Conservation (phyloP, 2,329 filamentous ascomycete genomes). For the Claviceps lovelessii region DNA sequence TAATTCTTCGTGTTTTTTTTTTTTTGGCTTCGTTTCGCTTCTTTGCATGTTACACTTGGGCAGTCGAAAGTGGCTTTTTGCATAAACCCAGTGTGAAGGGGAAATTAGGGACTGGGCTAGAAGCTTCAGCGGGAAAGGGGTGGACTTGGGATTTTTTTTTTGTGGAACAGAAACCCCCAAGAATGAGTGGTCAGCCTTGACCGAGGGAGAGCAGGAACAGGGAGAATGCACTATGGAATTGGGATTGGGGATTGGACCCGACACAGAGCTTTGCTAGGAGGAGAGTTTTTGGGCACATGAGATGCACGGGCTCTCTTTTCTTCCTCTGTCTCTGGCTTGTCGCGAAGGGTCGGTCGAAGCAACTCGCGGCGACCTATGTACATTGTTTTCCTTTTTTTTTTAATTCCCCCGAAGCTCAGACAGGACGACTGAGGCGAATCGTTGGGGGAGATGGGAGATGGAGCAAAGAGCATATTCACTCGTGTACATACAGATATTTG, state of each 20-base stretch:
- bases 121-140: slow-evolving; percentile 1
- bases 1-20: no score
- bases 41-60: slow-evolving; percentile 12
- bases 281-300: not conserved
- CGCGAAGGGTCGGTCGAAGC: slow-evolving; percentile 6
- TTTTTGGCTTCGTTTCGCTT: slow-evolving; percentile 9
- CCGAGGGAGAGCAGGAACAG: not conserved
- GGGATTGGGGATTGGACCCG: not conserved
- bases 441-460: slow-evolving; percentile 1
- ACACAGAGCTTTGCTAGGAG: not conserved
- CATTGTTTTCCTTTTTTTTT: slow-evolving; percentile 15
- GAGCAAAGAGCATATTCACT: not conserved
- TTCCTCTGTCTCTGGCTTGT: not conserved
- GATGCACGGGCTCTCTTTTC: not conserved
- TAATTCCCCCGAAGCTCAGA: not conserved
- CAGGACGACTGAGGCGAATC: slow-evolving; percentile 1
- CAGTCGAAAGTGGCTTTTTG: slow-evolving; percentile 7
- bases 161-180: slow-evolving; percentile 14
- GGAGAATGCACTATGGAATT: not conserved
- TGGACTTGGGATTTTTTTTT: not conserved
- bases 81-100: slow-evolving; percentile 6
- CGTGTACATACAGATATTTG: not conserved
- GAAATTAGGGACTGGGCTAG: slow-evolving; percentile 2
- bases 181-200: slow-evolving; percentile 15
- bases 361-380: slow-evolving; percentile 16